Conservation (phyloP, 768 basidiomycete species). For the Gloeostereum incarnatum region DNA sequence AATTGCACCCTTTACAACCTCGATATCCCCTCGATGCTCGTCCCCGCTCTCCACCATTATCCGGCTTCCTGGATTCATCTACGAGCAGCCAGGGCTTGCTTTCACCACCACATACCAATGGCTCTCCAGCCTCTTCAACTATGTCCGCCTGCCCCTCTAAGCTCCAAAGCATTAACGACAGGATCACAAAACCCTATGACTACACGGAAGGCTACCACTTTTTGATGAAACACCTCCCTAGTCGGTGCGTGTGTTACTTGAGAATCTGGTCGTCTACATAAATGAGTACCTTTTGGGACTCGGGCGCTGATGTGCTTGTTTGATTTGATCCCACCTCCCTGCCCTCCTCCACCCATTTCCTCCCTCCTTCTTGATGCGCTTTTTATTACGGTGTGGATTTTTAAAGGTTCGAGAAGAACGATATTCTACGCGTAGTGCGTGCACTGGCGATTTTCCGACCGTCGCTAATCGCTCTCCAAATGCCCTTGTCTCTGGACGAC, state of each 20-base stretch:
- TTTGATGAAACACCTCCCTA: constrained; percentile 88
- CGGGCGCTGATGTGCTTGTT: constrained; percentile 27
- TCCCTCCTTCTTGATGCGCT: constrained; percentile 9
- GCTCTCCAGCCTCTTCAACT: constrained; percentile 15
- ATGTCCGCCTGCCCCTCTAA: constrained; percentile 22
- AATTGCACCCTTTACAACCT: constrained; percentile 42
- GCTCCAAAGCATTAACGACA: constrained; percentile 51
- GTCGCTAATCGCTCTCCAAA: constrained; percentile 95
- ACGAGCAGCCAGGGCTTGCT: constrained; percentile 19
- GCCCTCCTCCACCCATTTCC: constrained; percentile 10
- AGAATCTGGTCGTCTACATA: constrained; percentile 21
- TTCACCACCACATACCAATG: constrained; percentile 28
- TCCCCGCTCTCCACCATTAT: constrained; percentile 28
- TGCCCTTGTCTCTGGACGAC: constrained; percentile 94
- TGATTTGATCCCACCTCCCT: constrained; percentile 12
- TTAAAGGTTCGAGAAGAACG: constrained; percentile 89
- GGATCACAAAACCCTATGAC: constrained; percentile 76
- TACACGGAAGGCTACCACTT: constrained; percentile 97
- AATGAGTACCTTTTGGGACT: constrained; percentile 34
- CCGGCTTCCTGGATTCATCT: constrained; percentile 17
- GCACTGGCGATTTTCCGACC: constrained; percentile 93
- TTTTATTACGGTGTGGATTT: constrained; percentile 6
- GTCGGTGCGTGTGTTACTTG: constrained; percentile 50
- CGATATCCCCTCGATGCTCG: constrained; percentile 41
- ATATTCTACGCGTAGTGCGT: constrained; percentile 88